These are phyloP conservation scores for Novymonas esmeraldas DNA, from an alignment of 208 protist genomes.

Conservation along the genomic window DNA sequence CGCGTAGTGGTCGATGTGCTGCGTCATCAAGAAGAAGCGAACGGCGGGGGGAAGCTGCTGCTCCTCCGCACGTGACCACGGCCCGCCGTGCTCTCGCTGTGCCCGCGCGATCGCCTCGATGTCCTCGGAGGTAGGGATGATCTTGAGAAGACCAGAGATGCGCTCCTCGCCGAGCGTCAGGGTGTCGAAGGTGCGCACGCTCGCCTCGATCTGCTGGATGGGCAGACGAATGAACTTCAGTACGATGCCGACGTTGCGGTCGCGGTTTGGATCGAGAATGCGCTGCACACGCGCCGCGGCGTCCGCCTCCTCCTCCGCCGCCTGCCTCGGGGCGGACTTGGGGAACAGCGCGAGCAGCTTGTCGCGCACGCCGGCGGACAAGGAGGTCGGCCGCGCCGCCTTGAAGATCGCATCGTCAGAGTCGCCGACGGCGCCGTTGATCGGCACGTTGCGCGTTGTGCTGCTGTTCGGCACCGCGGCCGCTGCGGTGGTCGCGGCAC, in stretches of 20 bases:
- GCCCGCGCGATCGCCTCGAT: conserved; percentile 50
- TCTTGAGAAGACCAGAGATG: conserved; percentile 59
- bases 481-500: neutral
- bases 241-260: conserved; percentile 79
- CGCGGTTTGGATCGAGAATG: conserved; percentile 57
- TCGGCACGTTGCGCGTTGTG: conserved; percentile 60
- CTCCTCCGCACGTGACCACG: conserved; percentile 43
- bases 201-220: conserved; percentile 72
- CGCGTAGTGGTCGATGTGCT: conserved; percentile 66
- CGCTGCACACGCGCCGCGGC: conserved; percentile 10
- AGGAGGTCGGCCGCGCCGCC: neutral
- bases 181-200: conserved; percentile 74
- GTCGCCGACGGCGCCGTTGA: conserved; percentile 41
- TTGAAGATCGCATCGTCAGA: conserved; percentile 39
- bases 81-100: conserved; percentile 39
- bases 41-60: conserved; percentile 55
- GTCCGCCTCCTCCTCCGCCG: conserved; percentile 20
- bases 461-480: conserved; percentile 14
- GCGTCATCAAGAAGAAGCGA: conserved; percentile 81
- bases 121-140: conserved; percentile 71
- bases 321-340: conserved; percentile 21
- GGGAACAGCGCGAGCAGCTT: conserved; percentile 35
- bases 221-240: conserved; percentile 81
- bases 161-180: conserved; percentile 75
- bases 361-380: conserved; percentile 18